These are phyloP conservation scores for Suillus clintonianus DNA, from an alignment of 768 basidiomycete genomes.

Conservation along the genomic window DNA sequence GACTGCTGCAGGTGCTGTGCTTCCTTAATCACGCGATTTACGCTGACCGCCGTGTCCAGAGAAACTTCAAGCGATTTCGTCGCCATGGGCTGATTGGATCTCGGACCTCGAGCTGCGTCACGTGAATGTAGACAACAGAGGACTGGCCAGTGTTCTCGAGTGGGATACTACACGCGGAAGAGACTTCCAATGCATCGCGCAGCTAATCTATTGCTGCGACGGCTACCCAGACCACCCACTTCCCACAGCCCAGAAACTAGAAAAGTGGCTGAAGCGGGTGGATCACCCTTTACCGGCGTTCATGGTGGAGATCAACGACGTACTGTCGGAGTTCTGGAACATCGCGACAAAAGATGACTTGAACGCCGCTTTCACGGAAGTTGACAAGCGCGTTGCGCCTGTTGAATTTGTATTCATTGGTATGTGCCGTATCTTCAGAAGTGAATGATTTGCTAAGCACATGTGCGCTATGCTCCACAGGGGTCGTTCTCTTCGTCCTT, in stretches of 20 bases:
- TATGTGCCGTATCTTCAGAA: conserved; percentile 27
- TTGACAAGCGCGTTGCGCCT: conserved; percentile 66
- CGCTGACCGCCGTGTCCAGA: conserved; percentile 43
- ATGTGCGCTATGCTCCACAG: conserved; percentile 38
- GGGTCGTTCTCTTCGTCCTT: conserved; percentile 64
- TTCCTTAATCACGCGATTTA: not conserved
- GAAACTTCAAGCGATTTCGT: conserved; percentile 77
- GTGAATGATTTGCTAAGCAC: not conserved
- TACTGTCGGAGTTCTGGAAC: conserved; percentile 54
- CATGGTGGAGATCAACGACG: conserved; percentile 52
- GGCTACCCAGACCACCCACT: conserved; percentile 45
- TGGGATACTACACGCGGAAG: conserved; percentile 73
- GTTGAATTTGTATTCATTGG: conserved; percentile 83
- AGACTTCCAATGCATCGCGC: conserved; percentile 74
- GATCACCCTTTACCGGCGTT: conserved; percentile 48
- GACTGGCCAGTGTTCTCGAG: conserved; percentile 54
- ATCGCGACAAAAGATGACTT: conserved; percentile 46
- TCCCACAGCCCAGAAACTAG: conserved; percentile 58
- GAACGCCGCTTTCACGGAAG: conserved; percentile 50
- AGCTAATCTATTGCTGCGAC: conserved; percentile 69
- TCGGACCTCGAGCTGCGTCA: conserved; percentile 55
- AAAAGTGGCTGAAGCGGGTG: conserved; percentile 41
- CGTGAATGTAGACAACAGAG: conserved; percentile 52
- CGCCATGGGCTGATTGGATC: conserved; percentile 72
- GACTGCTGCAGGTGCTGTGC: conserved; percentile 61